phyloP scores from a whole-genome alignment of 192 early-diverging fungal genomes.

The Mortierella claussenii region DNA sequence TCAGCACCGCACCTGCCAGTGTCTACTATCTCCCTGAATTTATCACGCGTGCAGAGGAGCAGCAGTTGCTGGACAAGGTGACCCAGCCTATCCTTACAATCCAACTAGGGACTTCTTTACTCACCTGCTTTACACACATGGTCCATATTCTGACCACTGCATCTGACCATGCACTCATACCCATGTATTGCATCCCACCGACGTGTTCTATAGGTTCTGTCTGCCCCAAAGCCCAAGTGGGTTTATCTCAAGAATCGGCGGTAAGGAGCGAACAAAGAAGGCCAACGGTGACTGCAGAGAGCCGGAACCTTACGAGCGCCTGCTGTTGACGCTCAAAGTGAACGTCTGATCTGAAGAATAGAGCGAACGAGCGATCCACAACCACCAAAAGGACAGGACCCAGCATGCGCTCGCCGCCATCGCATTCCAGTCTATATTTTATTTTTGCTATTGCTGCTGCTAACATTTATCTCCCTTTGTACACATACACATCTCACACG shows the following conservation, averaged over 20 bases:
- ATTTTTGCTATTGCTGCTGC: neutral
- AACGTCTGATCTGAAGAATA: neutral
- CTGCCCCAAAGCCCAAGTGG: constrained; percentile 61
- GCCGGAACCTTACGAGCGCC: neutral
- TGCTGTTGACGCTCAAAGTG: constrained; percentile 17
- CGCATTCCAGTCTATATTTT: neutral
- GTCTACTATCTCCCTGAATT: constrained; percentile 57
- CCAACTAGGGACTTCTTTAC: no score
- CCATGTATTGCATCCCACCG: no score
- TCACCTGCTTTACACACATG: no score
- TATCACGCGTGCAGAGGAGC: constrained; percentile 50
- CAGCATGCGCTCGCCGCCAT: neutral
- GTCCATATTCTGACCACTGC: no score
- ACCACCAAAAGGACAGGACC: neutral
- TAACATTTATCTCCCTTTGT: neutral
- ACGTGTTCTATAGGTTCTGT: constrained; percentile 54
- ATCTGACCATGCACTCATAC: no score
- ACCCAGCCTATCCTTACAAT: no score
- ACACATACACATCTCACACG: neutral
- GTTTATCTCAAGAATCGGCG: constrained; percentile 60
- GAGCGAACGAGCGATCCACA: no score
- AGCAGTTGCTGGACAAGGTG: constrained; percentile 50
- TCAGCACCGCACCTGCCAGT: constrained; percentile 33
- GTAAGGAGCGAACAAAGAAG: constrained; percentile 18
- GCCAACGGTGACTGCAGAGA: neutral